Conservation (phyloP, 495 filamentous ascomycete species). For the Podospora pseudoanserina region DNA sequence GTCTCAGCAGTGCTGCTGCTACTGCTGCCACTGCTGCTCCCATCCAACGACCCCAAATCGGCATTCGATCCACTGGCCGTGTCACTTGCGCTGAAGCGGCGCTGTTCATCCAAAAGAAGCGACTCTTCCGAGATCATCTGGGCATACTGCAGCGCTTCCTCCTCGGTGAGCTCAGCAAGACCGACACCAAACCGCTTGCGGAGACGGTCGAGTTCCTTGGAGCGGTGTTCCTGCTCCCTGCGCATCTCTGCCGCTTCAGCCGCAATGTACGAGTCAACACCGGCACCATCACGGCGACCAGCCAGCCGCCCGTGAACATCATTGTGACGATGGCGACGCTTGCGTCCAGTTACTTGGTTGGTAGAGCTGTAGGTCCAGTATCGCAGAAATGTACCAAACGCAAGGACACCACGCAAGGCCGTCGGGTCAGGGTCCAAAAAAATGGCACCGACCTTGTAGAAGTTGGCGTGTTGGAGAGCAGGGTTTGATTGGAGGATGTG, state of each 20-base stretch:
- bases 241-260: slow-evolving; percentile 77
- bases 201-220: slow-evolving; percentile 61
- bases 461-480: slow-evolving; percentile 54
- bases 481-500: slow-evolving; percentile 40
- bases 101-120: slow-evolving; percentile 58
- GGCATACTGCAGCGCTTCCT: slow-evolving; percentile 86
- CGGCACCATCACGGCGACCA: slow-evolving; percentile 38
- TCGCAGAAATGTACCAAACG: slow-evolving; percentile 78
- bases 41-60: slow-evolving; percentile 47
- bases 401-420: slow-evolving; percentile 83
- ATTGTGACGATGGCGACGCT: slow-evolving; percentile 43
- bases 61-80: slow-evolving; percentile 40
- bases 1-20: slow-evolving; percentile 31
- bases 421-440: slow-evolving; percentile 86
- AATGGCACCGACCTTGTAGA: slow-evolving; percentile 79
- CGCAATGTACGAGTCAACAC: slow-evolving; percentile 67
- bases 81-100: slow-evolving; percentile 49
- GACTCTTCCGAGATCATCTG: slow-evolving; percentile 82
- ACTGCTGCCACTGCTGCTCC: slow-evolving; percentile 22
- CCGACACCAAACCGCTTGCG: slow-evolving; percentile 79
- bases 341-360: slow-evolving; percentile 39
- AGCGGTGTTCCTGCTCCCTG: slow-evolving; percentile 58
- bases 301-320: slow-evolving; percentile 41
- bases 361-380: slow-evolving; percentile 91
- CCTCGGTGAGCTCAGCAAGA: slow-evolving; percentile 73